Percentiles rank a stretch among this genome's conserved stretches.
These are phyloP conservation scores for Mortierella sp. DNA, from an alignment of 371 early-diverging fungal species.

Conservation along the genomic window DNA sequence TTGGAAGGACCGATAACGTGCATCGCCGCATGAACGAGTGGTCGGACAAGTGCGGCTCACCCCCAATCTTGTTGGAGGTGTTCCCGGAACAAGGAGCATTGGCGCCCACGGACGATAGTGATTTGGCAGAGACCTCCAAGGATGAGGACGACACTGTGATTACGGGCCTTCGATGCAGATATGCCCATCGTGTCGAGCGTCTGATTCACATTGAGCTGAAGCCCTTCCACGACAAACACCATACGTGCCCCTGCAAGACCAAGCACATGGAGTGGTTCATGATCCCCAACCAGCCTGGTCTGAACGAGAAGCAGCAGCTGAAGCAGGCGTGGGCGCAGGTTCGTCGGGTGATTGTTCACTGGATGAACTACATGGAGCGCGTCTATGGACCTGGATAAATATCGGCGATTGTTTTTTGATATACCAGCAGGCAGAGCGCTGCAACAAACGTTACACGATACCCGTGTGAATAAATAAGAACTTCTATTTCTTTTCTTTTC, in stretches of 20 bases:
- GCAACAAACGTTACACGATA: neutral
- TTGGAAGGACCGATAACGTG: conserved; percentile 66
- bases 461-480: neutral
- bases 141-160: conserved; percentile 30
- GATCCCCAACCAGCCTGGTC: conserved; percentile 46
- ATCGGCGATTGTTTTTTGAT: neutral
- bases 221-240: conserved; percentile 55
- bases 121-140: conserved; percentile 36
- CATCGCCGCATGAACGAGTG: conserved; percentile 67
- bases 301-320: conserved; percentile 44
- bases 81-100: conserved; percentile 58
- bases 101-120: conserved; percentile 38
- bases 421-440: neutral
- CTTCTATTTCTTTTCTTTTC: too few species aligned
- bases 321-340: conserved; percentile 52
- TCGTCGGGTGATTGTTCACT: conserved; percentile 51
- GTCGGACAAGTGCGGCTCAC: conserved; percentile 59
- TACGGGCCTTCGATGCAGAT: conserved; percentile 59
- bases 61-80: conserved; percentile 62
- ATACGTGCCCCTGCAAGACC: conserved; percentile 60
- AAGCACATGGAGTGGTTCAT: conserved; percentile 68
- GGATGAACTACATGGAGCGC: conserved; percentile 56
- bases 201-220: conserved; percentile 69
- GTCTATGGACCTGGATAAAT: conserved; percentile 55
- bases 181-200: conserved; percentile 65